These are phyloP conservation scores for Butyriboletus loyo DNA, from an alignment of 768 basidiomycete species.

Conservation along the genomic window DNA sequence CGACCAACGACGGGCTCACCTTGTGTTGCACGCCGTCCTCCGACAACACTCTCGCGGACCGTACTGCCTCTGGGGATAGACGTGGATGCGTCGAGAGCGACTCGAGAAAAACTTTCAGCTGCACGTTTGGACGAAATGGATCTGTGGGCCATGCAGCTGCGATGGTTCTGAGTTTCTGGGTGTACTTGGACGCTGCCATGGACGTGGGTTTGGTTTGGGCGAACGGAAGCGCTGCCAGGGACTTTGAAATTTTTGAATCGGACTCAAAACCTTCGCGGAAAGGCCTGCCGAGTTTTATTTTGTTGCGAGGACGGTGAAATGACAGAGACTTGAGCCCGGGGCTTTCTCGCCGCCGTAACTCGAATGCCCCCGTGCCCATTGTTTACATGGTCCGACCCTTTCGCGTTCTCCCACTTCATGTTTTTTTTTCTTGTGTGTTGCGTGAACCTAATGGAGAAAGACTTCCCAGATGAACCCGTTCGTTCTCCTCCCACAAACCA, in stretches of 20 bases:
- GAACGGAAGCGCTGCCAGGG: background rate
- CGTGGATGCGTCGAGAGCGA: conserved; percentile 68
- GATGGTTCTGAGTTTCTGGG: conserved; percentile 50
- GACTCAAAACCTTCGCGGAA: conserved; percentile 26
- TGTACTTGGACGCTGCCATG: conserved; percentile 37
- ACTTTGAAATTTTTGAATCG: conserved; percentile 11
- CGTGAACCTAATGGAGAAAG: background rate
- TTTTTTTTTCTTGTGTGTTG: background rate
- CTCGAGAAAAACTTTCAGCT: conserved; percentile 61
- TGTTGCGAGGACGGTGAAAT: background rate
- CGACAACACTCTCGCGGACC: conserved; percentile 53
- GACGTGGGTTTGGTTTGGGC: background rate
- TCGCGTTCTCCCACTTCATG: background rate
- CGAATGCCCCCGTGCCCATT: too few species aligned
- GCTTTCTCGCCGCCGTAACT: background rate
- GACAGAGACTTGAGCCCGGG: too few species aligned
- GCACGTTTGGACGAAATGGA: conserved; percentile 74
- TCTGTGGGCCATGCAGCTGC: conserved; percentile 66
- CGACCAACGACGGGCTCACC: conserved; percentile 35
- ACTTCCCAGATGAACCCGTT: background rate
- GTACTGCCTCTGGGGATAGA: conserved; percentile 58
- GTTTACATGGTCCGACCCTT: background rate
- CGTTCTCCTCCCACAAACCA: background rate
- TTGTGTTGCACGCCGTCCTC: conserved; percentile 56
- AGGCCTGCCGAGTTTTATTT: background rate